phyloP scores from a whole-genome alignment of 257 asterid genomes.

The Orobanche coerulescens region DNA sequence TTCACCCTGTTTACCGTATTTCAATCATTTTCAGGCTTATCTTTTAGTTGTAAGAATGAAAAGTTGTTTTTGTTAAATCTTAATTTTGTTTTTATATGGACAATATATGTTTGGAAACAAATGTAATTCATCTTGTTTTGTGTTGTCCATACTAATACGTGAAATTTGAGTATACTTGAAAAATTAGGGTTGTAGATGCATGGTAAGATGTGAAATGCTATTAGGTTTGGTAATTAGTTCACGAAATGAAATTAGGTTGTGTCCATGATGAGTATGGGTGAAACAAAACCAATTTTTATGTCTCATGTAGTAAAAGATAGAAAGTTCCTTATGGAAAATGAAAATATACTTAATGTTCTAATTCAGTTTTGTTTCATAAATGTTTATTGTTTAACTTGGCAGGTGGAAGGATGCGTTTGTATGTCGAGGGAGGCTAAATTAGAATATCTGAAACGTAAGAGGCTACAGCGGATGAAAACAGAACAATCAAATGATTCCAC shows the following conservation, averaged over 20 bases:
- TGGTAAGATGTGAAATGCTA: neutral
- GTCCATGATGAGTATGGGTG: neutral
- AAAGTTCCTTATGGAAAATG: neutral
- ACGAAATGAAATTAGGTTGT: neutral
- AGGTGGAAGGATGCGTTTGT: slow-evolving; percentile 87
- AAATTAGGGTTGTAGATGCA: neutral
- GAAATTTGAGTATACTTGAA: neutral
- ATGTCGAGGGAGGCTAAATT: slow-evolving; percentile 74
- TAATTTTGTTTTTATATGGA: neutral
- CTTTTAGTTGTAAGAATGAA: neutral
- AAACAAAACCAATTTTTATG: neutral
- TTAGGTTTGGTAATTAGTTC: neutral
- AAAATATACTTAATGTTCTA: neutral
- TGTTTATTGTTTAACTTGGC: slow-evolving; percentile 20
- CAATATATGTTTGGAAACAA: neutral
- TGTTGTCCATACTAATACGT: neutral
- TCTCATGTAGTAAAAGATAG: neutral
- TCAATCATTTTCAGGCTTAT: neutral
- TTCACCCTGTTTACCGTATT: neutral
- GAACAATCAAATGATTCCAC: slow-evolving; percentile 41
- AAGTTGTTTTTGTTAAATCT: neutral
- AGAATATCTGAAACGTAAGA: slow-evolving; percentile 74
- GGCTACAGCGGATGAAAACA: slow-evolving; percentile 67
- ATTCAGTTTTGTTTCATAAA: neutral
- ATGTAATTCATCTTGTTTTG: neutral